Evolutionary conservation across 2,329 filamentous ascomycete species (phyloP), one percentile per base, ranked within the genome.

Genomic region (Pseudogymnoascus sp.): DNA sequence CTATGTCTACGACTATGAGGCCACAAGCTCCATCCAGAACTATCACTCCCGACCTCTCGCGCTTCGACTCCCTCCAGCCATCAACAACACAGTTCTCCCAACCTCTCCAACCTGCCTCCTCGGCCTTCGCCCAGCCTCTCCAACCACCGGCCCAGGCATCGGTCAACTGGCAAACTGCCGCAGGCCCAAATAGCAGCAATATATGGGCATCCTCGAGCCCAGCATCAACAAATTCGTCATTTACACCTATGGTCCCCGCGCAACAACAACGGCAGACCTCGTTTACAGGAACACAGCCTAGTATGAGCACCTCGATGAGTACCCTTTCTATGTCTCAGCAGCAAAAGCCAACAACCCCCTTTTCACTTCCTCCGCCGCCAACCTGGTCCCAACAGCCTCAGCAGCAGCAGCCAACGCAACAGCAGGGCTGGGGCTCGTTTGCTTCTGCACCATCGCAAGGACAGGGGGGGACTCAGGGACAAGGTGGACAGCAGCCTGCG

Each of bases 81-180:
- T 78, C 80, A 3, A 74, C 79, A 12, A 86, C 83, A 1, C 83
- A 87, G 69, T 86, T 79, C 68, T 85, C 83, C 2, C 77, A 85
- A 62, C 83, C 83, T 0, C 62, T 71, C 26, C 70, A 72, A 56
- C 70, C 71, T 12, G 2, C 70, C 84, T 28, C 80, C 80, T 1
- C 57, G 56, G 30, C 34, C 58, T 30, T 37, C 10, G 6, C 10
- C 58, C 26, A 34, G 9, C 19, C 60, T 34, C 10, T 13, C 30
- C 30, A 34, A 26, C 34, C 35, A 56, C 7, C 60, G 52, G 38
- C 58, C 23, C 19, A 59, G 7, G 37, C 48, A 8, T 10, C 58
- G 26, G 21, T 57, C n/a, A 35, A 57, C 45, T 57, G 41, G 58
- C 62, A 45, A 38, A 52, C 60, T 9, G 57, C 63, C 0, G 64